Evolutionary conservation across 805 yeast genomes (phyloP), one percentile per base, ranked within the genome.

Genomic region (Candida berthetii): DNA sequence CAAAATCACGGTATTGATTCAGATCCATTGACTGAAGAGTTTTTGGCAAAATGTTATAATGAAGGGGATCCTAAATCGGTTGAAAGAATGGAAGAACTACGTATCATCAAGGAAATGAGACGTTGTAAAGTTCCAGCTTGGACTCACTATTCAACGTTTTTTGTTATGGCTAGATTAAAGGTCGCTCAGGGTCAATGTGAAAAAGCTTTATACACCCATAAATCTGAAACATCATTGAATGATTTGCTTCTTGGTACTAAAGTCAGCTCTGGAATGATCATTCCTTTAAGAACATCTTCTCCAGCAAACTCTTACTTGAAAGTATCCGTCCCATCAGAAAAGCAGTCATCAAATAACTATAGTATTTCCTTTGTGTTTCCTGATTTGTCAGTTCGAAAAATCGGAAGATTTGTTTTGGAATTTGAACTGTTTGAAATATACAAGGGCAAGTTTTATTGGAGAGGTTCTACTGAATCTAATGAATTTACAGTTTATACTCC

Each of bases 361-460:
- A 53, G 57, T 6, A 48, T 56, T 8, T 50, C 57, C 6, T 60
- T 60, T 48, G 60, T 57, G 7, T 58, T 60, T 46, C 54, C 61
- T n/a, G 61, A 58, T 38, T 42, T 60, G 4, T 50, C 58, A 1
- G 60, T 58, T 25, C 45, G 53, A 27, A 53, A 51, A 38, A 53
- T 54, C 25, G 64, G 64, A 8, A 42, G 41, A 10, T 58, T 50
- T 42, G 44, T 43, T 20, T 41, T 60, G 32, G 46, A 50, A 16
- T 60, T 60, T 36, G 55, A 54, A 22, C 42, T 60, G n/a, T 60
- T 52, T 43, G 63, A 60, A 40, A 52, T 50, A 1, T 48, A 37
- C 31, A 41, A 51, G 9, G 55, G 56, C 7, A 45, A 49, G n/a
- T 48, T 58, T 10, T 36, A 27, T 14, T 48, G 51, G 44, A 46